Base-by-base conservation (phyloP, 768 basidiomycete genomes). In the Lactifluus pinguis region DNA sequence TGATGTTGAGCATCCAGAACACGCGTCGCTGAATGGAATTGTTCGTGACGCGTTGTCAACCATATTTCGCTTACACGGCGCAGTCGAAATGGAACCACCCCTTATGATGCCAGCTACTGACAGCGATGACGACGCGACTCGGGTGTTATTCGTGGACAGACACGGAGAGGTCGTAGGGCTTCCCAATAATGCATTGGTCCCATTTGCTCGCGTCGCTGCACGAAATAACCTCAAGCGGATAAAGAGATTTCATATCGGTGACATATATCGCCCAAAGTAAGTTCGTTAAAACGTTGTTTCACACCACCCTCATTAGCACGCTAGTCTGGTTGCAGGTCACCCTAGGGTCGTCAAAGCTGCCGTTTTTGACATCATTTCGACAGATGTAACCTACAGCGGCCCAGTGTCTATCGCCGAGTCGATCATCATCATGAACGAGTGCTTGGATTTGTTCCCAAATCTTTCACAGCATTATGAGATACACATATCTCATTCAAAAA, bases 41-140 rank as follows among this genome's bases (percentile, higher is more conserved):
- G 89, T 95, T 6, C 80, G 87, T 63, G 89, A 94, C 52, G 83
- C 84, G 17, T 75, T 97, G 5, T 77, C 81, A 3, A 76, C 85
- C 2, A 84, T 94, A 17, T 95, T 95, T 72, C 83, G 86, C 41
- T 78, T 95, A 5, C 95, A 95, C 68, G 95, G 95, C 6, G 94
- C 95, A 3, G 83, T 95, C 1, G 84, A 93, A 64, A 86, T 87
- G 72, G 89, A 90, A 66, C 87, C 92, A 0, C 87, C 92, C 0
- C 72, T 95, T n/a, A 76, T 97, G 11, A 82, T 92, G 70, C 94
- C 89, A 0, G 77, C 83, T 2, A 77, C 81, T 51, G 79, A 84
- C 34, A 74, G 78, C 3, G 82, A 83, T 17, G 85, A 89, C 34
- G 82, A 85, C 36, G 78, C 79, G 45, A 80, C 77, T 7, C 82